Conservation (phyloP, 1,284 basidiomycete genomes). For the Spongiforma sp. region DNA sequence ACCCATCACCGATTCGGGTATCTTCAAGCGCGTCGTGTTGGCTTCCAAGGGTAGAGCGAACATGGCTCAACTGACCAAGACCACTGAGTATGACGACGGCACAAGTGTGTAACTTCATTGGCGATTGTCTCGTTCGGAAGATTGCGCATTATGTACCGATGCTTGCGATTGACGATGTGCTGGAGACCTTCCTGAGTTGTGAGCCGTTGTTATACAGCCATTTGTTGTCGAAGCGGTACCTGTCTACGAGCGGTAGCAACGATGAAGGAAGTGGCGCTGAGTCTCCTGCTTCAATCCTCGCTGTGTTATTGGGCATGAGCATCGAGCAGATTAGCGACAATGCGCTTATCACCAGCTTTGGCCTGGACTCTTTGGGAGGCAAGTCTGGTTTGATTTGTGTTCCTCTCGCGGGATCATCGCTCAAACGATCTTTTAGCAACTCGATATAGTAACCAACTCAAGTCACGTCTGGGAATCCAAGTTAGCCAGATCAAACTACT, state of each 20-base stretch:
- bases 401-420: neutral
- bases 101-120: conserved; percentile 38
- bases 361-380: conserved; percentile 37
- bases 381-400: neutral
- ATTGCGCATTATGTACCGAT: conserved; percentile 38
- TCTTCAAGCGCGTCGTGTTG: conserved; percentile 37
- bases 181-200: conserved; percentile 30
- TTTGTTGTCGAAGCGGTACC: conserved; percentile 25
- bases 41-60: conserved; percentile 34
- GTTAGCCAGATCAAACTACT: conserved; percentile 38
- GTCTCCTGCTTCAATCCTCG: conserved; percentile 32
- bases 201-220: conserved; percentile 32
- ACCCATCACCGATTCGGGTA: conserved; percentile 38
- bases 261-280: conserved; percentile 20
- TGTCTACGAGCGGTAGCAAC: conserved; percentile 18
- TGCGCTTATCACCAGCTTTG: conserved; percentile 36
- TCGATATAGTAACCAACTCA: conserved; percentile 36
- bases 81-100: conserved; percentile 38
- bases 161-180: conserved; percentile 30
- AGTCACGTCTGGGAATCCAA: conserved; percentile 31
- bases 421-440: conserved; percentile 20
- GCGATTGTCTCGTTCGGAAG: conserved; percentile 34
- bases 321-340: conserved; percentile 34
- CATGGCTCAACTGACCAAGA: conserved; percentile 35
- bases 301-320: conserved; percentile 29